phyloP scores from a whole-genome alignment of 768 basidiomycete genomes.

The Podaxis sp. region DNA sequence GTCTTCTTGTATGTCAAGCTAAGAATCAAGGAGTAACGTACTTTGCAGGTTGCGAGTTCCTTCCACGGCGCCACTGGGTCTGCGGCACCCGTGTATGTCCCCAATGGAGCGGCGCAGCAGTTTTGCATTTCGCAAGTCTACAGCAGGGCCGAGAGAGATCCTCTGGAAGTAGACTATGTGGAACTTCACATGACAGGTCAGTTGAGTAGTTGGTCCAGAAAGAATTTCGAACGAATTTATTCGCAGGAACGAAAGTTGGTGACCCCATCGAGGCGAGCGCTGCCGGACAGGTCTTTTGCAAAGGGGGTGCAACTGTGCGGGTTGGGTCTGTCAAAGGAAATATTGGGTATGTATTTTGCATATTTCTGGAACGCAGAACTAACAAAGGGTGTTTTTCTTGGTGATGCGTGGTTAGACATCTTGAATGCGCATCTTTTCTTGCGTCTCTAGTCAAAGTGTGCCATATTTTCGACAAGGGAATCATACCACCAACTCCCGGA shows the following conservation, averaged over 20 bases:
- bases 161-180: slow-evolving; percentile 45
- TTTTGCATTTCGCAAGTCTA: slow-evolving; percentile 39
- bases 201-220: neutral
- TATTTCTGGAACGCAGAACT: neutral
- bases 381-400: neutral
- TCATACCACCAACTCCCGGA: slow-evolving; percentile 43
- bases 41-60: slow-evolving; percentile 37
- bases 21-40: slow-evolving; percentile 1
- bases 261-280: slow-evolving; percentile 54
- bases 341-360: slow-evolving; percentile 34
- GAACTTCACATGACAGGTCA: slow-evolving; percentile 52
- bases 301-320: slow-evolving; percentile 30
- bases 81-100: slow-evolving; percentile 35
- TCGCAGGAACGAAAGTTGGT: slow-evolving; percentile 38
- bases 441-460: slow-evolving; percentile 44
- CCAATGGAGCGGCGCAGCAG: slow-evolving; percentile 35
- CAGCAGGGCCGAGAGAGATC: slow-evolving; percentile 26
- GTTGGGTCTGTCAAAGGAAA: slow-evolving; percentile 49
- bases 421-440: slow-evolving; percentile 43
- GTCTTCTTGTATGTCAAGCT: slow-evolving; percentile 5
- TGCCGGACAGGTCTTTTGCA: slow-evolving; percentile 37
- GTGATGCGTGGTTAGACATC: slow-evolving; percentile 26
- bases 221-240: neutral
- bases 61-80: slow-evolving; percentile 38
- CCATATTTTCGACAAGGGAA: slow-evolving; percentile 33